Evolutionary conservation across 148 eudicot genomes (phyloP), one percentile per base, ranked within the genome.

Genomic region (Diospyros kaki): DNA sequence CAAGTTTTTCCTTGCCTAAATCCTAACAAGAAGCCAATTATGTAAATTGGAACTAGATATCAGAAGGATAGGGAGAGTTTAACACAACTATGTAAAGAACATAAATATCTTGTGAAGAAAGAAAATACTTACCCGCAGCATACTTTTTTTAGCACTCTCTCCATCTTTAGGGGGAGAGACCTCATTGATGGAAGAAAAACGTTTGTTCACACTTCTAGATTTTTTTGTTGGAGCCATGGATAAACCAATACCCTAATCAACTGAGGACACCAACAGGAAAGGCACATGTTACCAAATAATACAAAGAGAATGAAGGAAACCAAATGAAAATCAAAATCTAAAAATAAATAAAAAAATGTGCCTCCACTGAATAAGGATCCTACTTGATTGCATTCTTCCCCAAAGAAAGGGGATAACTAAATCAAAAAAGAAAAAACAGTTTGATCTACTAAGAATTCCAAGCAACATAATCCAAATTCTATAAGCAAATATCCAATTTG

Each of bases 161-260:
- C 83, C 89, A 77, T 87, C 91, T 88, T 89, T 93, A 66, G 58
- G 70, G 56, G 94, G 94, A 82, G 99, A 89, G 48, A 76, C 86
- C 68, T 89, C 98, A 75, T 78, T 76, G 54, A 82, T 71, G 86
- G 76, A 78, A 45, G 93, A 77, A 77, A 79, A 89, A 9, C 92
- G 90, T 87, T 87, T 96, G 74, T 96, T 89, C 81, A 86, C 89
- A 72, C 94, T 93, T 81, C 92, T 84, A 44, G 93, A 88, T 82
- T 95, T 95, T 79, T 94, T 95, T 65, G 94, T 71, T 43, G 99
- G 97, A 59, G 91, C 94, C 99, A 95, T 95, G 72, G 73, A 66
- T 10, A 68, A 79, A 55, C 58, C 76, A 80, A 51, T 43, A 78
- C 72, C 61, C 48, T n/a, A 54, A 58, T 75, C 73, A 75, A 81